A percentile compares a stretch with the other conserved stretches of the same genome.
phyloP scores from a whole-genome alignment of 1,284 basidiomycete species.

The Puccinia coronata region DNA sequence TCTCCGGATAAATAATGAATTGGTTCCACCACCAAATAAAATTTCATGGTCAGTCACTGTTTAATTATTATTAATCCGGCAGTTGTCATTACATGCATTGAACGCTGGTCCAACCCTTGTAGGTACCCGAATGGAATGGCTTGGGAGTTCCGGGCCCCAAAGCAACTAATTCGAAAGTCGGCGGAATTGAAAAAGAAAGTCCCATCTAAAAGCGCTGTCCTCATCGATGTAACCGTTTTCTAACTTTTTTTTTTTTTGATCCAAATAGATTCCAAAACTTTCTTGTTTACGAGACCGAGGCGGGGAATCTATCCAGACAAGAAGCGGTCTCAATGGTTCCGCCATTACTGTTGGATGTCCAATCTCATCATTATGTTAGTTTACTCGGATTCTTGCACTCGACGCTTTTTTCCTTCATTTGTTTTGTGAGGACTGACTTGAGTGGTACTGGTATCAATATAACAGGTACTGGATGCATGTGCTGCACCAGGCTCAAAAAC shows the following conservation, averaged over 20 bases:
- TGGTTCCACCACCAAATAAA: conserved; percentile 37
- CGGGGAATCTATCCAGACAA: conserved; percentile 92
- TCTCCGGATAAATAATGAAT: conserved; percentile 31
- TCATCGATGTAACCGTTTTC: background rate
- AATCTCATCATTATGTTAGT: conserved; percentile 77
- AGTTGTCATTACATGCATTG: background rate
- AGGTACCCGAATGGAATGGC: conserved; percentile 92
- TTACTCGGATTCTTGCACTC: background rate
- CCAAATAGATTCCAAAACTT: conserved; percentile 78
- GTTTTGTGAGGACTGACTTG: background rate
- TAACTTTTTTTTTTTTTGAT: background rate
- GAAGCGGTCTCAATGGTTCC: conserved; percentile 99
- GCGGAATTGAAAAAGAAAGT: conserved; percentile 79
- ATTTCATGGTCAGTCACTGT: conserved; percentile 27
- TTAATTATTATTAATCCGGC: background rate
- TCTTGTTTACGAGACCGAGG: conserved; percentile 96
- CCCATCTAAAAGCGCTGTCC: background rate
- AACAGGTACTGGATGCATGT: conserved; percentile 94
- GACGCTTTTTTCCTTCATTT: too few relatives aligned
- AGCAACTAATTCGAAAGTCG: conserved; percentile 82
- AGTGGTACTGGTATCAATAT: background rate
- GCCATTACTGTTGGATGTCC: conserved; percentile 89
- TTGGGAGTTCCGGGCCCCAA: conserved; percentile 93
- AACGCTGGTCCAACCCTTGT: background rate
- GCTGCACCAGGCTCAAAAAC: conserved; percentile 99